Evolutionary conservation across 2,329 filamentous ascomycete species (phyloP), one percentile per base, ranked within the genome.

Genomic region (Ascochyta pisi): DNA sequence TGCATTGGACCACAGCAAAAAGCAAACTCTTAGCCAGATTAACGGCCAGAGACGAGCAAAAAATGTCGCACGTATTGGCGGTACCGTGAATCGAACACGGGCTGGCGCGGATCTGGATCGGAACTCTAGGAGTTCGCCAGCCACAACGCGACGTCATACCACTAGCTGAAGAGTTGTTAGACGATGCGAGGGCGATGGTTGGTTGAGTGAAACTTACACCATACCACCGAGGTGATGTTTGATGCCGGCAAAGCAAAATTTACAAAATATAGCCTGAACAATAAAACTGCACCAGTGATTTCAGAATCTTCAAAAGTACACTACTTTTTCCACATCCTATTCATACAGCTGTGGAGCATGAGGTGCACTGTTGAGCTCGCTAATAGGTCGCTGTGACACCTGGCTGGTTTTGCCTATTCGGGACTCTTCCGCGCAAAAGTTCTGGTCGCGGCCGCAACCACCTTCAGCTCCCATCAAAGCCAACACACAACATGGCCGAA

Each of bases 91-190:
- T 67, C 65, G 64, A 68, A 66, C 65, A 65, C 65, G 66, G 65
- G 65, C 65, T 68, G 64, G 65, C 65, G 65, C 65, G 65, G 65
- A 67, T 66, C 61, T 57, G 54, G 58, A 61, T 63, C 59, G 37
- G 62, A 61, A 41, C 55, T 54, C 47, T 31, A 29, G 1, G 54
- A 64, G 50, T 50, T 61, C 62, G 65, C 65, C 63, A 67, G 61
- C 65, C 65, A 68, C 65, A 68, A 68, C 65, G 65, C 65, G 65
- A 68, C 65, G 65, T 68, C 65, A 68, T 68, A 68, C 65, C 65
- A 64, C 65, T 68, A 68, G 65, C 64, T 46, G 6, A 1, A 12
- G 38, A 33, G 23, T 26, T 48, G 43, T 42, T 43, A 43, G 39
- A 38, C 38, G 35, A 34, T 52, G 46, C 19, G 43, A 41, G 37